Base-by-base conservation (phyloP, 495 filamentous ascomycete species). In the Cenococcum geophilum region DNA sequence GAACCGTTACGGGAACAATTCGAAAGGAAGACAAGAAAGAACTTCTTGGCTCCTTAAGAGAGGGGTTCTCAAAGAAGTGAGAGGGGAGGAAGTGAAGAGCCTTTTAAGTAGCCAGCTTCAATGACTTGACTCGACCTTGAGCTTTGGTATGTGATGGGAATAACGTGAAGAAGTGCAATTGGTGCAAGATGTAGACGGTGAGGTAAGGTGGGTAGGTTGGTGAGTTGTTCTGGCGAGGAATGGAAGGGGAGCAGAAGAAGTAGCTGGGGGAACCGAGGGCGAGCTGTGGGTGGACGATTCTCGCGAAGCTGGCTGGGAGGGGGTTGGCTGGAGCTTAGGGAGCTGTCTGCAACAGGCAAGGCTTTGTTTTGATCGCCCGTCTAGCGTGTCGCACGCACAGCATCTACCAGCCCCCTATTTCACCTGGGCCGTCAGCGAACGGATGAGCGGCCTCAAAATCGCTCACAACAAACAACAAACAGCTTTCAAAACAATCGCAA, bases 21-120 rank as follows among this genome's bases (percentile, higher is more conserved):
- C 89, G 89, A 92, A 90, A 91, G 86, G 86, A 84, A 89, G 85
- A 91, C 86, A 91, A 92, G 89, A 92, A 92, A 89, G 89, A 83
- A 80, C 80, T 82, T 85, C 82, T 85, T 81, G 84, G 83, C 86
- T 82, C 83, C 82, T 73, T 68, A 58, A 36, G 40, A 58, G 35
- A 32, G 48, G 57, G 57, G 54, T 36, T 59, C 56, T 67, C 27
- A 18, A 23, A 57, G 61, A 47, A 48, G 27, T 48, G 64, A 56
- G 67, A 61, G 49, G 36, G 55, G 49, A 49, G 54, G 36, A 61
- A 36, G 49, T 21, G 47, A 32, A 59, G 55, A 32, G n/a, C 49
- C 37, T 25, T 51, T 53, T 59, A 45, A 49, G 57, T 32, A 60
- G 66, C 66, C 66, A 69, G 66, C 63, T 65, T 66, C 32, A 32